A percentile compares a stretch with the other conserved stretches of the same genome.
Conservation (phyloP, 2,329 filamentous ascomycete genomes). For the Delphinella strobiligena region DNA sequence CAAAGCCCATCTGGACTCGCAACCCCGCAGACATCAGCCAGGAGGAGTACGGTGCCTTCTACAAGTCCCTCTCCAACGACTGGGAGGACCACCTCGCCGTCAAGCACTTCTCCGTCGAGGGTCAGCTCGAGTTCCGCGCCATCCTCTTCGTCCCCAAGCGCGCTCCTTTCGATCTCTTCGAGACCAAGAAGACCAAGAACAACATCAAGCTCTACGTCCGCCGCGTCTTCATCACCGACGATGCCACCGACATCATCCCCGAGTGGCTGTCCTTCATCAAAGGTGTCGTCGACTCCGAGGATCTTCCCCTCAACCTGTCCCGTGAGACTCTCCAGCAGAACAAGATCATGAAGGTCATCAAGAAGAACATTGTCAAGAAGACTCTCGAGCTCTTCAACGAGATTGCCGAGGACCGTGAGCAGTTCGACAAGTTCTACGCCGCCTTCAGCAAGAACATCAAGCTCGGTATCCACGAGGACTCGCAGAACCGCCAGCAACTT, state of each 20-base stretch:
- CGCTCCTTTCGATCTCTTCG: constrained; percentile 97
- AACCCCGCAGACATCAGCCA: constrained; percentile 90
- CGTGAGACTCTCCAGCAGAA: constrained; percentile 99
- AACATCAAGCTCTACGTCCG: constrained; percentile 99
- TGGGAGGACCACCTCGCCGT: constrained; percentile 99
- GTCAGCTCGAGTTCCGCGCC: constrained; percentile 99
- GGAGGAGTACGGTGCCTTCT: constrained; percentile 98
- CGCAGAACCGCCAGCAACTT: constrained; percentile 83
- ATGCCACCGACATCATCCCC: constrained; percentile 96
- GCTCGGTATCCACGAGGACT: constrained; percentile 99
- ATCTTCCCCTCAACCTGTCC: constrained; percentile 97
- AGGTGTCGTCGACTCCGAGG: constrained; percentile 99
- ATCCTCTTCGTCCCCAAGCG: constrained; percentile 99
- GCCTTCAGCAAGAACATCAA: constrained; percentile 99
- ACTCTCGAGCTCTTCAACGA: constrained; percentile 97
- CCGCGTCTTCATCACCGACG: constrained; percentile 99
- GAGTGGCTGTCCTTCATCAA: constrained; percentile 99
- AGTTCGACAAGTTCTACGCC: constrained; percentile 99
- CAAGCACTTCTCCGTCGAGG: constrained; percentile 99
- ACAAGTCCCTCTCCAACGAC: constrained; percentile 99
- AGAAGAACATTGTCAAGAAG: constrained; percentile 99
- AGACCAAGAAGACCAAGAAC: constrained; percentile 99
- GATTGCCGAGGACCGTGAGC: constrained; percentile 98
- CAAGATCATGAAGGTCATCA: constrained; percentile 99
- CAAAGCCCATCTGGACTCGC: constrained; percentile 99